Conservation (phyloP, 768 basidiomycete genomes). For the Russula lepida region DNA sequence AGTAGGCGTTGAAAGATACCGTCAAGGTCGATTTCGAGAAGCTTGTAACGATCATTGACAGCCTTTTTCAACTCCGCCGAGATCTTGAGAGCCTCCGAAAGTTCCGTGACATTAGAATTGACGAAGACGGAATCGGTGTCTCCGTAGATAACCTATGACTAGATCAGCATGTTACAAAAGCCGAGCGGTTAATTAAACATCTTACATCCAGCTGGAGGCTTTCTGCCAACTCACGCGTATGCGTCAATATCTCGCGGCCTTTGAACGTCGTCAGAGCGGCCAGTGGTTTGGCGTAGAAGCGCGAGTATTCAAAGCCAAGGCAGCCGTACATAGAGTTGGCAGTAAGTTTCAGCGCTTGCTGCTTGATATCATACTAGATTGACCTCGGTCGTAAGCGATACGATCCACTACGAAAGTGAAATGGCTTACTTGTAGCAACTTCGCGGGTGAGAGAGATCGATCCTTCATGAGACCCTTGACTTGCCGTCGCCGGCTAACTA, state of each 20-base stretch:
- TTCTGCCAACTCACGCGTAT: constrained; percentile 89
- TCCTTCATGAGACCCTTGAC: constrained; percentile 97
- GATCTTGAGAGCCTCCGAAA: constrained; percentile 84
- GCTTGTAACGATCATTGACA: constrained; percentile 90
- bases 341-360: constrained; percentile 93
- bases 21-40: constrained; percentile 96
- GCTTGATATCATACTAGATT: constrained; percentile 87
- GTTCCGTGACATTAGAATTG: constrained; percentile 87
- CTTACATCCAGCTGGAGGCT: constrained; percentile 77
- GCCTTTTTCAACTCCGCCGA: constrained; percentile 90
- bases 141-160: constrained; percentile 84
- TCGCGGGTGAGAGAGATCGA: constrained; percentile 56
- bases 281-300: constrained; percentile 95
- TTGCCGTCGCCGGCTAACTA: constrained; percentile 80
- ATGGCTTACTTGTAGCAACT: constrained; percentile 66
- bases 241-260: constrained; percentile 93
- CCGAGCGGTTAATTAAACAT: neutral
- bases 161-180: neutral
- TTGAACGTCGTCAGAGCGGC: constrained; percentile 97
- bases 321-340: constrained; percentile 99
- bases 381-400: neutral
- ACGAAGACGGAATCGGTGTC: constrained; percentile 99
- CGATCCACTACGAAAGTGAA: neutral
- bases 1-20: constrained; percentile 87
- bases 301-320: constrained; percentile 92